phyloP scores from a whole-genome alignment of 352 stramenopile genomes.

The Elongisporangium senticosum region DNA sequence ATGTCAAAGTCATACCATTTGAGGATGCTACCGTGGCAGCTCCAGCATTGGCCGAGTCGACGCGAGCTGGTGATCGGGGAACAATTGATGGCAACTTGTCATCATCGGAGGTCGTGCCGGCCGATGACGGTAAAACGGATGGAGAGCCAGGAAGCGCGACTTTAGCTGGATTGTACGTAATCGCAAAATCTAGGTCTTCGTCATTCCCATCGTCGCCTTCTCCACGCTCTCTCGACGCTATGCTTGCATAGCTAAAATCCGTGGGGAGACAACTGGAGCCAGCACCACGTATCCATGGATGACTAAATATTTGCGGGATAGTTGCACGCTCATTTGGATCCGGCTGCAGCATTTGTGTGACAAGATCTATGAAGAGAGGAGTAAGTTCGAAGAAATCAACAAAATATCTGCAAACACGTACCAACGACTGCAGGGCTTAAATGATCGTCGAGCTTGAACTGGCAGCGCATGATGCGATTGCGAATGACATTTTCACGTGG shows the following conservation, averaged over 20 bases:
- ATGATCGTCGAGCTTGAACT: conserved; percentile 78
- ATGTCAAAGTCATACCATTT: conserved; percentile 8
- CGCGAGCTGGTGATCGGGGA: conserved; percentile 32
- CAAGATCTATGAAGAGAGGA: conserved; percentile 35
- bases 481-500: conserved; percentile 79
- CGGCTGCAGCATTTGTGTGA: conserved; percentile 73
- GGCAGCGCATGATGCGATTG: conserved; percentile 78
- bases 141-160: conserved; percentile 18
- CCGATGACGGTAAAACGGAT: conserved; percentile 5
- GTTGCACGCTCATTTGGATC: conserved; percentile 76
- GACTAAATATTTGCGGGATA: conserved; percentile 83
- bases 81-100: conserved; percentile 62
- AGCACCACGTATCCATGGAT: conserved; percentile 69
- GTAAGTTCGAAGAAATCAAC: not conserved
- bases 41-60: conserved; percentile 13
- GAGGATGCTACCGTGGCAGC: conserved; percentile 4
- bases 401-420: conserved; percentile 4
- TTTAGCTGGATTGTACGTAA: conserved; percentile 37
- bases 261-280: conserved; percentile 24
- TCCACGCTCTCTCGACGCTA: conserved; percentile 15
- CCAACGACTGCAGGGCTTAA: conserved; percentile 56
- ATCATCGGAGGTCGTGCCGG: conserved; percentile 22
- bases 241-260: conserved; percentile 14
- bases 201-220: conserved; percentile 25
- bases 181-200: conserved; percentile 44